Evolutionary conservation across 2,329 filamentous ascomycete genomes (phyloP).

Genomic region (Hirsutella thompsonii): DNA sequence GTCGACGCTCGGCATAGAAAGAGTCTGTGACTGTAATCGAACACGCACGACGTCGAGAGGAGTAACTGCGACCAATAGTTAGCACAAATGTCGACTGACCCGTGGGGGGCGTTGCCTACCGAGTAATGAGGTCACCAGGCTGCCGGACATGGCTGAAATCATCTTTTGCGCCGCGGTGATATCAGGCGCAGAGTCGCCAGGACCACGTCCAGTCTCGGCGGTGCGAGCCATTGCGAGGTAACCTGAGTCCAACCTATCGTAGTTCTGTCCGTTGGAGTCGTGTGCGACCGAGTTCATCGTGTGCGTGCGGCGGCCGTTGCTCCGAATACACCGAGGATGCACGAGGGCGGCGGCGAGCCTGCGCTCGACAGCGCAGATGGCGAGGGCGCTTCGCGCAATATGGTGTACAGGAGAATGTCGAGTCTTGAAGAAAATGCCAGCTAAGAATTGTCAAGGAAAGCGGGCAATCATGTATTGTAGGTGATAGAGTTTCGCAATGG

Average conservation of each 20-base stretch:
- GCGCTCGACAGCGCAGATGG: neutral
- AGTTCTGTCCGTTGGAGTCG: conserved; percentile 10
- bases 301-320: neutral
- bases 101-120: too few species aligned
- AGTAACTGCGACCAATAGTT: conserved; percentile 58
- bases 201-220: conserved; percentile 7
- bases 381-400: neutral
- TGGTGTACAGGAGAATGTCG: neutral
- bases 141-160: conserved; percentile 85
- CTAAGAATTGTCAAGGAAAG: neutral
- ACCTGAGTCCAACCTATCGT: conserved; percentile 16
- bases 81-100: too few species aligned
- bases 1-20: conserved; percentile 35
- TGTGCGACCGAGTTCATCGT: conserved; percentile 6
- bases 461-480: neutral
- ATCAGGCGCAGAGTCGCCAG: conserved; percentile 34
- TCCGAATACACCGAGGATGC: neutral
- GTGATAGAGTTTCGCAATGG: neutral
- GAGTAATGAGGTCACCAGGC: conserved; percentile 75
- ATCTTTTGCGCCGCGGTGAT: conserved; percentile 85
- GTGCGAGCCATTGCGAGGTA: conserved; percentile 16
- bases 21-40: conserved; percentile 73
- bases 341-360: neutral
- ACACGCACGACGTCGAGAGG: conserved; percentile 95
- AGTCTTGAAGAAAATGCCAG: neutral